These are phyloP conservation scores for Nymphaea colorata DNA, from an alignment of 164 flowering plant species.

Conservation along the genomic window DNA sequence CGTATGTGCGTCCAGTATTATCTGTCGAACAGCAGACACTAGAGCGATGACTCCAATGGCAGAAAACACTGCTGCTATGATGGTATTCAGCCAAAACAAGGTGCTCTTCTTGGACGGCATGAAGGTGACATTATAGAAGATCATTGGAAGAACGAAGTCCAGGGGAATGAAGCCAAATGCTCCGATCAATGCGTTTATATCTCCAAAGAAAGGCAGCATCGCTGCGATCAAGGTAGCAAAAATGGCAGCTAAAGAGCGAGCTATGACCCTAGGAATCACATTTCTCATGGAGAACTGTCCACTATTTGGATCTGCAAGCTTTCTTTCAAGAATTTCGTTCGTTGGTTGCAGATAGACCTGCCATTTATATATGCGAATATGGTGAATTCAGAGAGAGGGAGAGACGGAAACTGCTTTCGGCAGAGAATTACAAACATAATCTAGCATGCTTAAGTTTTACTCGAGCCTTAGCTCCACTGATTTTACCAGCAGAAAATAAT, in stretches of 20 bases:
- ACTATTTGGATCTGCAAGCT: slow-evolving; percentile 40
- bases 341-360: slow-evolving; percentile 86
- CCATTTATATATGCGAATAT: not conserved
- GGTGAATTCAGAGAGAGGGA: too few species aligned
- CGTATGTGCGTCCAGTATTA: slow-evolving; percentile 52
- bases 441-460: too few species aligned
- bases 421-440: too few species aligned
- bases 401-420: too few species aligned
- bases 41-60: slow-evolving; percentile 36
- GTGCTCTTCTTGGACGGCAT: slow-evolving; percentile 37
- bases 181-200: slow-evolving; percentile 62
- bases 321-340: slow-evolving; percentile 55
- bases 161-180: slow-evolving; percentile 76
- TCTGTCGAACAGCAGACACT: slow-evolving; percentile 66
- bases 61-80: slow-evolving; percentile 43
- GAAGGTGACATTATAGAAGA: slow-evolving; percentile 71
- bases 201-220: slow-evolving; percentile 94
- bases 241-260: slow-evolving; percentile 45
- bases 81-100: slow-evolving; percentile 43
- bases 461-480: too few species aligned
- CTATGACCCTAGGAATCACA: slow-evolving; percentile 41
- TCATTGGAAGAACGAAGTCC: slow-evolving; percentile 61
- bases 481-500: too few species aligned
- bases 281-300: slow-evolving; percentile 54
- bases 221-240: slow-evolving; percentile 51